Conservation (phyloP, 2,329 filamentous ascomycete genomes). For the Pyrenophora teres region DNA sequence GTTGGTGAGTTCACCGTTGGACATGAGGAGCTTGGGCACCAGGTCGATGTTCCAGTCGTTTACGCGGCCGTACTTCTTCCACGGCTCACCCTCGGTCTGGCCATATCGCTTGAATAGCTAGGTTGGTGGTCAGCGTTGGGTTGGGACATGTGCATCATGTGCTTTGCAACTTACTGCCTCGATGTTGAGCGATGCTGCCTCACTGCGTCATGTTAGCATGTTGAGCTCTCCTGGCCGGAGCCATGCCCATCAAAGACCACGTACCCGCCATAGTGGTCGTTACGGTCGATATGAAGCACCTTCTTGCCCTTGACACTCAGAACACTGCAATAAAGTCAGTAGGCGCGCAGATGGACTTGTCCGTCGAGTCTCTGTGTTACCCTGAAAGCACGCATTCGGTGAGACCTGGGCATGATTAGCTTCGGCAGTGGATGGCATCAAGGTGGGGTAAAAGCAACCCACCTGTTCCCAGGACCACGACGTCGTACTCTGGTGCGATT, state of each 20-base stretch:
- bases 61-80: slow-evolving; percentile 94
- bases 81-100: slow-evolving; percentile 85
- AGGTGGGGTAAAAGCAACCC: slow-evolving; percentile 54
- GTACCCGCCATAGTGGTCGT: slow-evolving; percentile 97
- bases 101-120: slow-evolving; percentile 97
- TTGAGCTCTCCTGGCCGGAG: slow-evolving; percentile 13
- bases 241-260: slow-evolving; percentile 44
- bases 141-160: slow-evolving; percentile 33
- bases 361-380: slow-evolving; percentile 56
- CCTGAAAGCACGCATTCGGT: slow-evolving; percentile 99
- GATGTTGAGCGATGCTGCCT: slow-evolving; percentile 95
- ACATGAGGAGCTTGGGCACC: slow-evolving; percentile 98
- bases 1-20: slow-evolving; percentile 96
- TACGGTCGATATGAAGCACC: slow-evolving; percentile 97
- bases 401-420: slow-evolving; percentile 66
- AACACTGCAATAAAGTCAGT: slow-evolving; percentile 63
- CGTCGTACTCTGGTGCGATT: slow-evolving; percentile 97
- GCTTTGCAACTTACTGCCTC: slow-evolving; percentile 67
- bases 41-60: slow-evolving; percentile 99
- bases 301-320: slow-evolving; percentile 99
- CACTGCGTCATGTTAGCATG: slow-evolving; percentile 58
- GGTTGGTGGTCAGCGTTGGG: slow-evolving; percentile 47
- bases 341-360: background rate
- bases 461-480: slow-evolving; percentile 98
- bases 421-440: slow-evolving; percentile 11